phyloP scores from a whole-genome alignment of 1,139 yeast genomes.

The Sugiyamaella xylanicola region DNA sequence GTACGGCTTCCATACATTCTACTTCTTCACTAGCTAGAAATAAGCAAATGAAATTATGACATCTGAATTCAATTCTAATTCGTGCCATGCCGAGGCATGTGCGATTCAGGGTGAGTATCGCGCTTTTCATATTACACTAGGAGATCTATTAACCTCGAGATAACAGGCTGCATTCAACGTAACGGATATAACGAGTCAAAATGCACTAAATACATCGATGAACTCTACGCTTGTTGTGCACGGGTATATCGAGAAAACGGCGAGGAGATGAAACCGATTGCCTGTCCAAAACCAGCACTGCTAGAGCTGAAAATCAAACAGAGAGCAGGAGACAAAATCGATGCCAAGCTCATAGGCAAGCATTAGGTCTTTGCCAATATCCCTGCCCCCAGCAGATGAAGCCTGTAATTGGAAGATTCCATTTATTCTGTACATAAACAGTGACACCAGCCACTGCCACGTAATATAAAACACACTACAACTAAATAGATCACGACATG shows the following conservation, averaged over 20 bases:
- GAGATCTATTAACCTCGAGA: neutral
- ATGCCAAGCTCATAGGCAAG: conserved; percentile 32
- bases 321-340: conserved; percentile 40
- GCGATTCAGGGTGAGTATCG: neutral
- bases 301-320: conserved; percentile 60
- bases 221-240: conserved; percentile 64
- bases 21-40: neutral
- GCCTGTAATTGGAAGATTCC: too few species aligned
- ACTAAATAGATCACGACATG: conserved; percentile 23
- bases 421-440: too few species aligned
- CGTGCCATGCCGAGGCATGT: neutral
- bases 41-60: neutral
- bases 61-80: neutral
- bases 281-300: conserved; percentile 65
- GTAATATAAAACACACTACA: neutral
- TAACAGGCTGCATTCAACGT: conserved; percentile 52
- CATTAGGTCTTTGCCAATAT: too few species aligned
- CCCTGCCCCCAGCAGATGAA: too few species aligned
- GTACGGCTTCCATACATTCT: neutral
- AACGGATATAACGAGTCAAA: conserved; percentile 62
- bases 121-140: neutral
- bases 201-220: conserved; percentile 61
- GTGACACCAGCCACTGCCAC: neutral
- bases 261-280: conserved; percentile 53
- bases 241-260: conserved; percentile 59